Conservation (phyloP, 768 basidiomycete genomes). For the Gyrodon lividus region DNA sequence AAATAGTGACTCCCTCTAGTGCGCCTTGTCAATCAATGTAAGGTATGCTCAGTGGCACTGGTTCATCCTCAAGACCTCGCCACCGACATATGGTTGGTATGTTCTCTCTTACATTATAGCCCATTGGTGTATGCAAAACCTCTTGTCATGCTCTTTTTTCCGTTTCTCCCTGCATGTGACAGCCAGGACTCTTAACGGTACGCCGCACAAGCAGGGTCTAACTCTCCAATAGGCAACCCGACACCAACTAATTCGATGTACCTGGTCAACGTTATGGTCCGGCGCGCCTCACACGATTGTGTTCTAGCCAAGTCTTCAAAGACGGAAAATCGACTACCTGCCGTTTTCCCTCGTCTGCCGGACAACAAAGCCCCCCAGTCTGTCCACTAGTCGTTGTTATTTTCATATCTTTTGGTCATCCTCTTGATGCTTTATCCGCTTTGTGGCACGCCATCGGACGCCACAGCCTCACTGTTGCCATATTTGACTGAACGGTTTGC, state of each 20-base stretch:
- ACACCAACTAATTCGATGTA: slow-evolving; percentile 16
- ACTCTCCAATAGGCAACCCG: slow-evolving; percentile 15
- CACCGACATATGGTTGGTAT: neutral
- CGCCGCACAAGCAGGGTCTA: slow-evolving; percentile 6
- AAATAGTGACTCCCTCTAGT: too few species aligned
- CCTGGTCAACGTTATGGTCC: slow-evolving; percentile 23
- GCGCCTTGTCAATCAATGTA: too few species aligned
- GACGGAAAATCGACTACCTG: neutral
- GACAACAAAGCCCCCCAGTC: too few species aligned
- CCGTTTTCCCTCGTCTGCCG: neutral
- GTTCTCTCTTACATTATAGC: neutral
- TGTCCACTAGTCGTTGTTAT: neutral
- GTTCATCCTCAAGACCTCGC: neutral
- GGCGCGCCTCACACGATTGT: slow-evolving; percentile 11
- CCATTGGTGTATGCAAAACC: slow-evolving; percentile 9
- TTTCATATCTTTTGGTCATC: slow-evolving; percentile 17
- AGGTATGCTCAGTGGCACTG: too few species aligned
- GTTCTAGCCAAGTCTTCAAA: slow-evolving; percentile 4
- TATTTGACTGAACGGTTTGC: slow-evolving; percentile 1
- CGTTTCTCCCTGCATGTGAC: slow-evolving; percentile 17
- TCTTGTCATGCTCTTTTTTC: slow-evolving; percentile 7
- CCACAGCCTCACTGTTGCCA: slow-evolving; percentile 24
- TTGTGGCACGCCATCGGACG: slow-evolving; percentile 32
- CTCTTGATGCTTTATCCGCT: slow-evolving; percentile 23
- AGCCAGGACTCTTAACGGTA: slow-evolving; percentile 7